Evolutionary conservation across 768 basidiomycete species (phyloP).

Genomic region (Trametes coccinea): DNA sequence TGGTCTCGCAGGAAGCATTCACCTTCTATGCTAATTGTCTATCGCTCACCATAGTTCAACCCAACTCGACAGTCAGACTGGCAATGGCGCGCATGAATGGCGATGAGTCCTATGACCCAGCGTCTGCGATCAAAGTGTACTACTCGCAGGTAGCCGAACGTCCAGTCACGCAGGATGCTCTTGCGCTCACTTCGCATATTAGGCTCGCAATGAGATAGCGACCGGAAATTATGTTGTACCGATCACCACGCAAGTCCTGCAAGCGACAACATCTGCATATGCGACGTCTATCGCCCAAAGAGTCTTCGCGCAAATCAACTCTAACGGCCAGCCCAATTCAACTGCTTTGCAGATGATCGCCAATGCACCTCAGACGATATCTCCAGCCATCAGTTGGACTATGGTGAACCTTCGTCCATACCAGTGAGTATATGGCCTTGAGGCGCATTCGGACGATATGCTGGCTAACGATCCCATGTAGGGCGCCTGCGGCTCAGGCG

Average conservation of each 20-base stretch:
- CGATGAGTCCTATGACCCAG: conserved; percentile 38
- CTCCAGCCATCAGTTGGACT: conserved; percentile 35
- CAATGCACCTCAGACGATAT: conserved; percentile 41
- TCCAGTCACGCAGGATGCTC: not conserved
- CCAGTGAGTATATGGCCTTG: conserved; percentile 20
- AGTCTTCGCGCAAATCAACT: conserved; percentile 30
- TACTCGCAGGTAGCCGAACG: conserved; percentile 39
- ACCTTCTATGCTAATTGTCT: not conserved
- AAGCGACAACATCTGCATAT: conserved; percentile 24
- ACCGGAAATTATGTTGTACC: conserved; percentile 42
- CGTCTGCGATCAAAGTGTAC: conserved; percentile 37
- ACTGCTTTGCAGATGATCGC: conserved; percentile 41
- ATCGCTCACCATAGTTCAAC: conserved; percentile 30
- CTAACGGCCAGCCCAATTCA: conserved; percentile 33
- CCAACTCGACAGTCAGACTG: conserved; percentile 37
- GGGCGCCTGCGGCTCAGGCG: conserved; percentile 39
- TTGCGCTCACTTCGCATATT: not conserved
- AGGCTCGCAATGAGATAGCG: conserved; percentile 44
- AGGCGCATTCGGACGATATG: too few relatives aligned
- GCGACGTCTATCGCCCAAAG: conserved; percentile 28
- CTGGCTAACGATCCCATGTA: conserved; percentile 4
- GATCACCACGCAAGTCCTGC: conserved; percentile 31
- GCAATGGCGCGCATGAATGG: conserved; percentile 38
- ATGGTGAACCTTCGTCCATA: conserved; percentile 44
- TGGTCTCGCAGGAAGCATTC: not conserved